Evolutionary conservation across 177 flowering plant species (phyloP).

Genomic region (Tripterygium wilfordii): DNA sequence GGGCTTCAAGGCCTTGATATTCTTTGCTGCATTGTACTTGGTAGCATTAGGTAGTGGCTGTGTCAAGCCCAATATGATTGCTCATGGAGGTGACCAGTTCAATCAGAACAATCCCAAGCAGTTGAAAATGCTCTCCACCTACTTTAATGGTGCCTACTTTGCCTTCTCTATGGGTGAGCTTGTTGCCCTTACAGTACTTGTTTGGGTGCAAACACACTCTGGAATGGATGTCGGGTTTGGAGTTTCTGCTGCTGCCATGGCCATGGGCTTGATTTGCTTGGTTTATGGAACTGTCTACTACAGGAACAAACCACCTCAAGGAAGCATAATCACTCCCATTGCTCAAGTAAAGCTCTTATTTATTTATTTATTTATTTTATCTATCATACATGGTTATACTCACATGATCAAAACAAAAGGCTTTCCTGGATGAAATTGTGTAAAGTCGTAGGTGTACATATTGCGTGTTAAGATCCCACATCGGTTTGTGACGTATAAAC

Average conservation of each 20-base stretch:
- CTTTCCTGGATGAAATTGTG: too few relatives aligned
- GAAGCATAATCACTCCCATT: slow-evolving; percentile 77
- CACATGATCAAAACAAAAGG: too few relatives aligned
- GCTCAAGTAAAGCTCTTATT: slow-evolving; percentile 45
- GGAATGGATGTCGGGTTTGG: slow-evolving; percentile 93
- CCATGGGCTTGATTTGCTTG: slow-evolving; percentile 55
- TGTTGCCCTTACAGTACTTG: slow-evolving; percentile 69
- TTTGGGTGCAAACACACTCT: slow-evolving; percentile 76
- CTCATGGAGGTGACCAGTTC: slow-evolving; percentile 93
- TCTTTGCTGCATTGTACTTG: slow-evolving; percentile 69
- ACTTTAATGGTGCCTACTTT: slow-evolving; percentile 79
- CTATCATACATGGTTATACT: too few relatives aligned
- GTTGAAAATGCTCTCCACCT: slow-evolving; percentile 63
- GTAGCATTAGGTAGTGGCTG: slow-evolving; percentile 92
- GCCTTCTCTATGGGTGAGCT: slow-evolving; percentile 78
- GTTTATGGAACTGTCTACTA: slow-evolving; percentile 52
- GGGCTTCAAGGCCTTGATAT: slow-evolving; percentile 57
- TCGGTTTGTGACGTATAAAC: too few relatives aligned
- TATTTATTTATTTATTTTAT: too few relatives aligned
- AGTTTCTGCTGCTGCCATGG: slow-evolving; percentile 77
- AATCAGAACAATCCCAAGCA: slow-evolving; percentile 36
- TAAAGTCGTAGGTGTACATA: too few relatives aligned
- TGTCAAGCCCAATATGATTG: slow-evolving; percentile 71
- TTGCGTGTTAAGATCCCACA: too few relatives aligned
- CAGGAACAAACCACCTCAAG: slow-evolving; percentile 69